Base-by-base conservation (phyloP, 208 protist species). In the Leishmania turanica region DNA sequence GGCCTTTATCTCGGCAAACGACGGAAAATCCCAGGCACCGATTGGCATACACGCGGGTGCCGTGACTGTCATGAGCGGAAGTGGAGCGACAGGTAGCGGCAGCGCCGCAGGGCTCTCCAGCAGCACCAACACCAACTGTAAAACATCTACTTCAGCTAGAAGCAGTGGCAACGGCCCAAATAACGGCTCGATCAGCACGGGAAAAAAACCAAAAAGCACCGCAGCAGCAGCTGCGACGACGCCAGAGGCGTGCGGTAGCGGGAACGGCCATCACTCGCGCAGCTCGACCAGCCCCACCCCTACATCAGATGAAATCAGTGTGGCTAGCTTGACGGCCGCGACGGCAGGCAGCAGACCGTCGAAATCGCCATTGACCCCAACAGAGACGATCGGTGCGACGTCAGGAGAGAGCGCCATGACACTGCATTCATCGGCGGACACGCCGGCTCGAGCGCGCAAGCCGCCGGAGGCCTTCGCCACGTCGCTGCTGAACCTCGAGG, bases 401-500 rank as follows among this genome's bases (percentile, higher is more conserved):
- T 8, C 74, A 17, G 7, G 17, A n/a, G 71, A 60, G 24, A 60
- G 71, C 51, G 19, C 6, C 1, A 11, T 60, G 51, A 21, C 71
- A 31, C 51, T n/a, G 9, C 71, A 21, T 17, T 76, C 71, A 24
- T 31, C 47, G 17, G 47, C 51, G n/a, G 71, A 15, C 11, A 42
- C 45, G 0, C 45, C 34, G n/a, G n/a, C 51, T 34, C 71, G 21
- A 60, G 51, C 34, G 47, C 49, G 42, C 51, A 51, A 60, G 19
- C 21, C 34, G 15, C 17, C 53, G 56, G 4, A 77, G 9, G 53
- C 74, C 31, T 64, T 47, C 65, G 56, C 76, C 72, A 87, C 71
- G 45, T 79, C 82, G 17, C 82, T 96, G 4, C 71, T 96, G n/a
- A 93, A 93, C 77, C 76, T 95, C 6, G 89, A 93, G 65, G 93